Percentiles rank a stretch among this genome's conserved stretches.
These are phyloP conservation scores for Candida piceae DNA, from an alignment of 805 yeast genomes.

Conservation along the genomic window DNA sequence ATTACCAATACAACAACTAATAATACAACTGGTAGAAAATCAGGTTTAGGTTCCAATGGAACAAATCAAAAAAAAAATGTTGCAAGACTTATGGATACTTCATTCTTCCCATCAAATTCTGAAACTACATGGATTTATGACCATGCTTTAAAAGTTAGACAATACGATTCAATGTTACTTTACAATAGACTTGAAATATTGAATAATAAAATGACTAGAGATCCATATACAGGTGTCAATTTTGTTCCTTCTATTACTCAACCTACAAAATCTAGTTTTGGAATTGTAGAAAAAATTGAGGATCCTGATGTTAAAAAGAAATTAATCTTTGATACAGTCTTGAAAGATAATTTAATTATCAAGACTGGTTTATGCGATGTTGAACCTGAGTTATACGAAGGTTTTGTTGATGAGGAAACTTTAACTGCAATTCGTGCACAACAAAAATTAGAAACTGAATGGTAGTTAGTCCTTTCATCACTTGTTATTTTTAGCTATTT, in stretches of 20 bases:
- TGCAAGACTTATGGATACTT: constrained; percentile 3
- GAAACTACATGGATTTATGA: constrained; percentile 79
- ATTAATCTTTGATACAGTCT: constrained; percentile 43
- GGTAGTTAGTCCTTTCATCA: neutral
- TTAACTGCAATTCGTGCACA: constrained; percentile 59
- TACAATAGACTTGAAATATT: constrained; percentile 51
- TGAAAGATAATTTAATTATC: constrained; percentile 32
- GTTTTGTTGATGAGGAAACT: constrained; percentile 50
- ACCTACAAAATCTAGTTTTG: constrained; percentile 42
- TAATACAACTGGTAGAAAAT: constrained; percentile 1
- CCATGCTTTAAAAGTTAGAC: constrained; percentile 73
- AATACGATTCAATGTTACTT: constrained; percentile 59
- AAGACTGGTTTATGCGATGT: constrained; percentile 65
- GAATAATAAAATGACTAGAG: constrained; percentile 57
- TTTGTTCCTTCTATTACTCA: constrained; percentile 76
- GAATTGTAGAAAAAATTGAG: constrained; percentile 26
- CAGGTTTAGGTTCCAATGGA: neutral
- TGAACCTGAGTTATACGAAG: constrained; percentile 54
- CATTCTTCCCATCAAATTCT: constrained; percentile 24
- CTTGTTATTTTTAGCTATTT: too few species aligned
- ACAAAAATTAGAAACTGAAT: constrained; percentile 42
- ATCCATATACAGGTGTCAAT: constrained; percentile 77
- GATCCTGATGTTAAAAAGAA: constrained; percentile 21
- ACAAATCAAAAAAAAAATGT: neutral
- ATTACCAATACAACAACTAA: constrained; percentile 5